Conservation (phyloP, 2,329 filamentous ascomycete species). For the Xylaria sp. region DNA sequence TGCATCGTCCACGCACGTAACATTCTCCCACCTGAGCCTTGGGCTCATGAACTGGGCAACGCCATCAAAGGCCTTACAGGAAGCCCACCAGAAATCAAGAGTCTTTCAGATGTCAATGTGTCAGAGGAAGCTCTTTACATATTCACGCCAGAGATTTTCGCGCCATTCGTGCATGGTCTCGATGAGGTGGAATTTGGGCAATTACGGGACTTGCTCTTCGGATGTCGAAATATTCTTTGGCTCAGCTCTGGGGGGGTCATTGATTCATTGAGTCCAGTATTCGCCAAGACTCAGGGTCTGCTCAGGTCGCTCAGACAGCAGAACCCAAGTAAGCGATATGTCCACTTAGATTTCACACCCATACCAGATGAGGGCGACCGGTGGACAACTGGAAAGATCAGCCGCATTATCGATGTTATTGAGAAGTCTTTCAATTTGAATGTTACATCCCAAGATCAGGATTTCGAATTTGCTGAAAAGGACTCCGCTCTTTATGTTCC, state of each 20-base stretch:
- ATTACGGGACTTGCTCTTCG: background rate
- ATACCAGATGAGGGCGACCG: too few relatives aligned
- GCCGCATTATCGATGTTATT: background rate
- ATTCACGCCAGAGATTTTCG: background rate
- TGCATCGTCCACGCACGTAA: background rate
- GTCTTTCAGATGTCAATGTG: background rate
- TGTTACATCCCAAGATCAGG: background rate
- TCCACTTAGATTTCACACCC: conserved; percentile 37
- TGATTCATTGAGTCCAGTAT: conserved; percentile 12
- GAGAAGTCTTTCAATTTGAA: background rate
- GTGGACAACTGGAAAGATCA: background rate
- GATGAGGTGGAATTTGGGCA: background rate
- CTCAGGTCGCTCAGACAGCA: conserved; percentile 35
- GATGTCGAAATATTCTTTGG: conserved; percentile 7
- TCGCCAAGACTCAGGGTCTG: conserved; percentile 28
- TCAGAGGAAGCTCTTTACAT: background rate
- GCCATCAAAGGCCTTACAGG: background rate
- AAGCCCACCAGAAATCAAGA: background rate
- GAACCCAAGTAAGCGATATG: conserved; percentile 32
- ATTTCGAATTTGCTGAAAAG: background rate
- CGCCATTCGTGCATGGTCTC: background rate
- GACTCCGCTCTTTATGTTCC: background rate
- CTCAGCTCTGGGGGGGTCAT: conserved; percentile 29
- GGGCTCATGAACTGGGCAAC: background rate
- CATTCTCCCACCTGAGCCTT: background rate